phyloP scores from a whole-genome alignment of 441 rosid species.

The Gossypium gossypioides region DNA sequence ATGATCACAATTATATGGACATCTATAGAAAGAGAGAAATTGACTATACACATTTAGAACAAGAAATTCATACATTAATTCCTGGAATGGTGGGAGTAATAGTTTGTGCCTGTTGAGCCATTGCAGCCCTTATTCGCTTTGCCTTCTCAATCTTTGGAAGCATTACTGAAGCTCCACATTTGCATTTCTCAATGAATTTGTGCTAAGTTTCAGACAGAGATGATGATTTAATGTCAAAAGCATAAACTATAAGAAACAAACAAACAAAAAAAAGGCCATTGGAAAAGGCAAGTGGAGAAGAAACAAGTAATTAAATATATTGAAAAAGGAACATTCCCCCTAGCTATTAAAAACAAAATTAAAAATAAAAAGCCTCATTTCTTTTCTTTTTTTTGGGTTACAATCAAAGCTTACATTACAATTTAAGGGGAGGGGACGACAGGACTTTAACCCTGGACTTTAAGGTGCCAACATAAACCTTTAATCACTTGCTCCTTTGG shows the following conservation, averaged over 20 bases:
- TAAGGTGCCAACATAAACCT: too few relatives aligned
- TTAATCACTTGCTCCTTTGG: too few relatives aligned
- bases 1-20: neutral
- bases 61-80: slow-evolving; percentile 33
- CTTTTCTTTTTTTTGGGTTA: too few relatives aligned
- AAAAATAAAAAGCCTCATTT: too few relatives aligned
- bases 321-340: neutral
- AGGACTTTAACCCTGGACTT: too few relatives aligned
- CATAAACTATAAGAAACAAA: neutral
- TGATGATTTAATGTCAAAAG: slow-evolving; percentile 18
- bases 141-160: slow-evolving; percentile 86
- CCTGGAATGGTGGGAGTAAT: slow-evolving; percentile 31
- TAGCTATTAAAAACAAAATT: neutral
- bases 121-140: slow-evolving; percentile 57
- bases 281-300: neutral
- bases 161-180: slow-evolving; percentile 84
- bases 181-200: slow-evolving; percentile 87
- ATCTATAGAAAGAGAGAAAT: neutral
- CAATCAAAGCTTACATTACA: too few relatives aligned
- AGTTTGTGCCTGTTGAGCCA: slow-evolving; percentile 58
- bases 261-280: neutral
- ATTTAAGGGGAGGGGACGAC: too few relatives aligned
- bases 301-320: neutral
- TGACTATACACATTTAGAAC: slow-evolving; percentile 2
- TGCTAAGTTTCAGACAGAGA: slow-evolving; percentile 48